Conservation (phyloP, 495 filamentous ascomycete species). For the Neurospora sp. region DNA sequence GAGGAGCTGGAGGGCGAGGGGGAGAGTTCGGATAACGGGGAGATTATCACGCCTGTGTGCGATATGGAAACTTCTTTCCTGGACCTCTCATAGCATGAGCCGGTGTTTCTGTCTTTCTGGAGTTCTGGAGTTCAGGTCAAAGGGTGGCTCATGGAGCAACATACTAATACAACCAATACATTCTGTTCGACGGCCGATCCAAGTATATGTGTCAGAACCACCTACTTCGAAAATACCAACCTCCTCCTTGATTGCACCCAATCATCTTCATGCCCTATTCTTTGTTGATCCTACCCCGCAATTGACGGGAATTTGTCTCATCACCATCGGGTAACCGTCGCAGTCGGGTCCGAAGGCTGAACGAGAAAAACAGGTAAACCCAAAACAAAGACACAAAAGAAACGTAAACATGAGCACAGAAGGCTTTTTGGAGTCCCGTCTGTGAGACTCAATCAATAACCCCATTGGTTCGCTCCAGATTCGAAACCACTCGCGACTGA, state of each 20-base stretch:
- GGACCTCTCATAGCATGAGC: conserved; percentile 10
- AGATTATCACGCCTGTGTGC: conserved; percentile 14
- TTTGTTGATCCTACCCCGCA: not conserved
- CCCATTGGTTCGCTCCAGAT: not conserved
- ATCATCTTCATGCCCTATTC: not conserved
- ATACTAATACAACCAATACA: not conserved
- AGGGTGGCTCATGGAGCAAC: too few species aligned
- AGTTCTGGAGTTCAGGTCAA: not conserved
- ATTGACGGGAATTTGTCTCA: not conserved
- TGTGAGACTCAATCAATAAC: not conserved
- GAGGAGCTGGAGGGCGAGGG: conserved; percentile 8
- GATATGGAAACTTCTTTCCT: conserved; percentile 19
- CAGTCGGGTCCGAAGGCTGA: not conserved
- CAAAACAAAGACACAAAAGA: not conserved
- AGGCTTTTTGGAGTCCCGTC: not conserved
- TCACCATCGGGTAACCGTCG: not conserved
- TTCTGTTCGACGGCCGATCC: not conserved
- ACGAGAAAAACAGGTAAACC: not conserved
- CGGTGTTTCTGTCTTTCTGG: not conserved
- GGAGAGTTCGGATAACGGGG: conserved; percentile 6
- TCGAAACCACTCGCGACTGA: not conserved
- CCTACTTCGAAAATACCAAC: not conserved
- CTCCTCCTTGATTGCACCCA: not conserved
- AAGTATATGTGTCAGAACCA: not conserved
- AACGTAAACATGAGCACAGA: not conserved